A percentile compares a stretch with the other conserved stretches of the same genome.
Conservation (phyloP, 257 asterid species). For the Orobanche coerulescens region DNA sequence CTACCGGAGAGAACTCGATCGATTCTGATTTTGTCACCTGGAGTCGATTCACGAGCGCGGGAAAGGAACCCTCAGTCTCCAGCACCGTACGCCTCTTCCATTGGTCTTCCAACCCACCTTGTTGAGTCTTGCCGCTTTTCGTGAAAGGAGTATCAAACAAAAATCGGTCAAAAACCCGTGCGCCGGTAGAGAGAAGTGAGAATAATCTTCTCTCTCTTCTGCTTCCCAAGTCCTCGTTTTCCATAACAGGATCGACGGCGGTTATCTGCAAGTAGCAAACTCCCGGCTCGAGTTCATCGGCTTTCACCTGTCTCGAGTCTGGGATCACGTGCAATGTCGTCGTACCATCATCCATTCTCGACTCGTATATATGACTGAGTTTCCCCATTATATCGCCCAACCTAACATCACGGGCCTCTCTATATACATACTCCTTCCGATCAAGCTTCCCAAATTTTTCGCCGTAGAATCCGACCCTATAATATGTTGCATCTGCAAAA, state of each 20-base stretch:
- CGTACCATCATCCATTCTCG: conserved; percentile 58
- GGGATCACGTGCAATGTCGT: conserved; percentile 91
- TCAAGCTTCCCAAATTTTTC: conserved; percentile 83
- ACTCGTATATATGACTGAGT: conserved; percentile 95
- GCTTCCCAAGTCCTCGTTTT: conserved; percentile 98
- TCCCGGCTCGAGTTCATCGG: conserved; percentile 82
- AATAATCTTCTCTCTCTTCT: conserved; percentile 91
- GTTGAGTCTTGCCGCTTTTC: conserved; percentile 93
- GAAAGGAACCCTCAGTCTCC: conserved; percentile 94
- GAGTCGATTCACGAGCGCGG: conserved; percentile 85
- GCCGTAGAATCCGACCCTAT: conserved; percentile 94
- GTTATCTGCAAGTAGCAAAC: conserved; percentile 97
- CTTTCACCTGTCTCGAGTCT: conserved; percentile 94
- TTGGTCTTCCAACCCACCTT: conserved; percentile 97
- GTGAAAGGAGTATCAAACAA: conserved; percentile 97
- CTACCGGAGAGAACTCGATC: conserved; percentile 96
- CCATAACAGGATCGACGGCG: conserved; percentile 98
- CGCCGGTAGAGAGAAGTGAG: conserved; percentile 86
- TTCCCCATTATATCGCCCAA: conserved; percentile 98
- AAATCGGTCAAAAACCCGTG: conserved; percentile 93
- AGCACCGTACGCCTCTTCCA: conserved; percentile 95
- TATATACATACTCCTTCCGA: conserved; percentile 75
- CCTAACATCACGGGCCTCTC: conserved; percentile 97
- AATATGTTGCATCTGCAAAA: conserved; percentile 95
- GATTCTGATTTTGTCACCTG: conserved; percentile 78